phyloP scores from a whole-genome alignment of 2,329 filamentous ascomycete species.

The Metarhizium robertsii region DNA sequence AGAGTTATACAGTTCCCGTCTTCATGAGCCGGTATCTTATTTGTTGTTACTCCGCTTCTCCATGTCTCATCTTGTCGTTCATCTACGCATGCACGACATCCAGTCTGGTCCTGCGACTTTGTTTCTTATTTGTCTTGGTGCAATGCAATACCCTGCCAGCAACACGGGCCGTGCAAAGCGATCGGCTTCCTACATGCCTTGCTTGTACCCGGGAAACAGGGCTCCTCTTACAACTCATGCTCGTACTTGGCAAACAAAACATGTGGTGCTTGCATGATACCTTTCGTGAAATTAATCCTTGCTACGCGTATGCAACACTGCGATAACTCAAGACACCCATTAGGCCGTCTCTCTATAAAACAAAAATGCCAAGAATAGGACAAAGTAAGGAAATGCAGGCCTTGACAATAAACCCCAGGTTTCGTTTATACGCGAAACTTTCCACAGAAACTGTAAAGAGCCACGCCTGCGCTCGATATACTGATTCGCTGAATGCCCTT shows the following conservation, averaged over 20 bases:
- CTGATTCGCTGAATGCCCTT: neutral
- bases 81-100: too few relatives aligned
- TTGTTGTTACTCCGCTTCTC: neutral
- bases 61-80: neutral
- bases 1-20: neutral
- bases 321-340: neutral
- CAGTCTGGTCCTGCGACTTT: neutral
- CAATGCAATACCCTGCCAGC: neutral
- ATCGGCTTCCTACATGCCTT: neutral
- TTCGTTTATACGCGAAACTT: neutral
- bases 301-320: neutral
- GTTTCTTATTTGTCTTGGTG: neutral
- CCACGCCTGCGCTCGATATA: neutral
- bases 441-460: neutral
- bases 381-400: neutral
- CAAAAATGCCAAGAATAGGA: neutral
- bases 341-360: neutral
- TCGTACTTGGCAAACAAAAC: neutral
- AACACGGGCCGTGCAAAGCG: neutral
- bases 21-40: neutral
- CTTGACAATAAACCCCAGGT: neutral
- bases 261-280: neutral
- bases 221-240: neutral
- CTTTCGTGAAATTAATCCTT: neutral
- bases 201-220: neutral